Evolutionary conservation across 768 basidiomycete genomes (phyloP), one percentile per base, ranked within the genome.

Genomic region (Phylloporus arenicola): DNA sequence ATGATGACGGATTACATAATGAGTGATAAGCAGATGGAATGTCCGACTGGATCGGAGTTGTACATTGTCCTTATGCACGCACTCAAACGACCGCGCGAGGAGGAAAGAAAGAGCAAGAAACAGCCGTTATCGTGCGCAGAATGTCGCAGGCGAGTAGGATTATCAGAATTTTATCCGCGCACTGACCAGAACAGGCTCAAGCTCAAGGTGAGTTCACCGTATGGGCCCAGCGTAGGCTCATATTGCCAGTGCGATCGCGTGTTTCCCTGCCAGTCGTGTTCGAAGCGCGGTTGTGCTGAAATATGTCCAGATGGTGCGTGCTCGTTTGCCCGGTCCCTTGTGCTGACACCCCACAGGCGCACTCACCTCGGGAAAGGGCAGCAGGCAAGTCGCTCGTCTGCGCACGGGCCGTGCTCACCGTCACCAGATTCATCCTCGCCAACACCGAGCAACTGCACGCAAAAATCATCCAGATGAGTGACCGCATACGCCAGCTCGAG

Each of bases 201-300:
- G 60, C 70, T 83, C 57, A 81, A 80, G 72, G 81, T 82, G 55
- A n/a, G 50, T 19, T 9, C 8, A 29, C 9, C 9, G 9, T 8
- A 19, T 3, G 4, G 34, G 34, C 34, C 34, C 14, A 14, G 25
- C 25, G 25, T n/a, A n/a, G 25, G 34, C 34, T 40, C 14, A 25
- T 27, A 1, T 25, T 35, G 13, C 4, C 7, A 81, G 81, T 83
- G 82, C 59, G 82, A 83, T 68, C 80, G 82, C 48, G 72, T 79
- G 5, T 82, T 83, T 58, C 82, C 82, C 22, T 83, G 82, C 58
- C 78, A 82, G 70, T 82, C 81, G 45, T 83, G 82, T 58, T 78
- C 79, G 24, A 83, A 83, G 64, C 71, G 82, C 54, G 82, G 84
- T 2, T 83, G 82, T 55, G 79, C 78, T 4, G 80, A 77, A 51